These are phyloP conservation scores for Bisporella sp. DNA, from an alignment of 2,329 filamentous ascomycete genomes.

Conservation along the genomic window DNA sequence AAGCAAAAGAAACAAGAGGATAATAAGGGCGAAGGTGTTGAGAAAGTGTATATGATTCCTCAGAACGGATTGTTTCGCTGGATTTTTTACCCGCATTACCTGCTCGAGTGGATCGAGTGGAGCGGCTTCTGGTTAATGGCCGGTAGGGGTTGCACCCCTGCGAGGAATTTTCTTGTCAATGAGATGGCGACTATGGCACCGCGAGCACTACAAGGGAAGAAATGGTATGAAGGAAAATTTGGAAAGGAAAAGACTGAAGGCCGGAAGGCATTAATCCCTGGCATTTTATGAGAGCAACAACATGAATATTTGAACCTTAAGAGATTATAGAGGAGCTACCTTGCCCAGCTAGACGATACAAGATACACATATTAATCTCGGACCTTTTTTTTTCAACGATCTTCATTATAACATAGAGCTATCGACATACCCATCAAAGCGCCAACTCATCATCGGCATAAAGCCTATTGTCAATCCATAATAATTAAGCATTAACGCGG, in stretches of 20 bases:
- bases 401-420: no score
- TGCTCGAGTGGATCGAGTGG: constrained; percentile 98
- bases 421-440: no score
- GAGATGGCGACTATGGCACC: constrained; percentile 88
- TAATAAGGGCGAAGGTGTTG: constrained; percentile 40
- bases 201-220: constrained; percentile 69
- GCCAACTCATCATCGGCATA: no score
- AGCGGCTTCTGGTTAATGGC: constrained; percentile 75
- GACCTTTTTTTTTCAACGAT: no score
- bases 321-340: no score
- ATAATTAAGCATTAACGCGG: no score
- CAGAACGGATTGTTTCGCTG: constrained; percentile 74
- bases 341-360: no score
- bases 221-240: constrained; percentile 87
- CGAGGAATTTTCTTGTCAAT: constrained; percentile 76
- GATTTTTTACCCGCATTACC: constrained; percentile 86
- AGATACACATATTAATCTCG: no score
- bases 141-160: constrained; percentile 62
- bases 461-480: no score
- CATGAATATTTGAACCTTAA: no score
- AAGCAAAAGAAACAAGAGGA: constrained; percentile 41
- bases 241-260: constrained; percentile 72
- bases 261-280: constrained; percentile 66
- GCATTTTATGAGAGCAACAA: constrained; percentile 19
- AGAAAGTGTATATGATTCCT: constrained; percentile 85